Evolutionary conservation across 1,139 yeast genomes (phyloP).

Genomic region (Sugiyamaella japonica): DNA sequence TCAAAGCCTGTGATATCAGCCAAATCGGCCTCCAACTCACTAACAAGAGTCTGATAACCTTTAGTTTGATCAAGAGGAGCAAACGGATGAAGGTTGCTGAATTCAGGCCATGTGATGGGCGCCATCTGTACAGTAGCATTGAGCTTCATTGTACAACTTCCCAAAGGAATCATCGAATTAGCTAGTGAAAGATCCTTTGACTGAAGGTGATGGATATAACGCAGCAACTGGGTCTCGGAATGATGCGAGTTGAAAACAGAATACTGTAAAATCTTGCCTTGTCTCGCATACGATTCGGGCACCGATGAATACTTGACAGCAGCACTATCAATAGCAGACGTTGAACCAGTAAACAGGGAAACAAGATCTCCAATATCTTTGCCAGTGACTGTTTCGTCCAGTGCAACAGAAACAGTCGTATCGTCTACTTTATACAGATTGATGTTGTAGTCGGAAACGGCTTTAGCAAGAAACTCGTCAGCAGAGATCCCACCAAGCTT

Average conservation of each 20-base stretch:
- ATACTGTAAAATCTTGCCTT: constrained; percentile 63
- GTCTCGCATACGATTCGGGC: constrained; percentile 51
- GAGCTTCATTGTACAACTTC: constrained; percentile 97
- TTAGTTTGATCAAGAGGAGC: constrained; percentile 83
- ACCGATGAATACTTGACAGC: constrained; percentile 22
- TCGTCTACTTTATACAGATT: constrained; percentile 73
- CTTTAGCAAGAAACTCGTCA: constrained; percentile 55
- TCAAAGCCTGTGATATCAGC: constrained; percentile 95
- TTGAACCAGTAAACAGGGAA: constrained; percentile 46
- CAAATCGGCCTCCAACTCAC: constrained; percentile 78
- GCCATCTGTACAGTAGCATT: constrained; percentile 95
- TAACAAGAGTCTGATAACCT: constrained; percentile 75
- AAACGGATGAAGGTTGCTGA: constrained; percentile 85
- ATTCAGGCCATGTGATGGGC: constrained; percentile 93
- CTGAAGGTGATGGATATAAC: constrained; percentile 85
- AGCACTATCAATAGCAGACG: constrained; percentile 24
- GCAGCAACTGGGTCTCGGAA: constrained; percentile 90
- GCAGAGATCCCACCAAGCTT: constrained; percentile 53
- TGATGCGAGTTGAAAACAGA: constrained; percentile 85
- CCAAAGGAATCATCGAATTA: constrained; percentile 94
- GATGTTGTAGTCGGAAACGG: constrained; percentile 62
- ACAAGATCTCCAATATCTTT: constrained; percentile 61
- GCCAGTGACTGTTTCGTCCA: constrained; percentile 81
- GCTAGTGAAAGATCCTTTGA: constrained; percentile 89
- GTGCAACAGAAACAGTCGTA: constrained; percentile 63